phyloP scores from a whole-genome alignment of 2,329 filamentous ascomycete species.

The Nectriaceae sp. region DNA sequence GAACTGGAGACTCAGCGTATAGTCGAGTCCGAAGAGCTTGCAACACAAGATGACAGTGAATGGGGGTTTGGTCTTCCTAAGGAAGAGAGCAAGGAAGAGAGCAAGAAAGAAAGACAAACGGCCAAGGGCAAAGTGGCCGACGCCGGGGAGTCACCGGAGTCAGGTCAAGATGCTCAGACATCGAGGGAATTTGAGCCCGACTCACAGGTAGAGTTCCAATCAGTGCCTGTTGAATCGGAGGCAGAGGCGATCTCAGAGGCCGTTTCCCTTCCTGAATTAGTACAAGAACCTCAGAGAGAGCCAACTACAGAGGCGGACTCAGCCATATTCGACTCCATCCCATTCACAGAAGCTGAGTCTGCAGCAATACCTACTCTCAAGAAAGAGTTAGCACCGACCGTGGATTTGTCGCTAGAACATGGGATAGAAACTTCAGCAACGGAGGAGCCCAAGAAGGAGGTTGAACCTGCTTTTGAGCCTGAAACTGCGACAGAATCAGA shows the following conservation, averaged over 20 bases:
- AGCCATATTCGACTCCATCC: background rate
- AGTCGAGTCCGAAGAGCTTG: background rate
- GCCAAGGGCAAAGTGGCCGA: conserved; percentile 2
- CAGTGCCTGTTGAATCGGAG: background rate
- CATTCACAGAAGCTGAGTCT: too few species aligned
- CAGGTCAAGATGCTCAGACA: background rate
- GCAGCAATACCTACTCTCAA: too few species aligned
- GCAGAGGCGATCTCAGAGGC: too few species aligned
- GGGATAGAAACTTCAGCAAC: too few species aligned
- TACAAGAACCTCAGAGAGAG: too few species aligned
- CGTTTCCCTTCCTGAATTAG: too few species aligned
- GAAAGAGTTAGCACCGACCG: too few species aligned
- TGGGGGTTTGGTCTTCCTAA: conserved; percentile 7
- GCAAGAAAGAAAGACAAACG: conserved; percentile 15
- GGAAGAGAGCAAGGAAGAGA: conserved; percentile 21
- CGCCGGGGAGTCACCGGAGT: conserved; percentile 4
- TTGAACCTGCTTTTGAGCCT: background rate
- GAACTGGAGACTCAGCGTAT: background rate
- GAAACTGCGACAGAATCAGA: background rate
- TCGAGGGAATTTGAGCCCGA: background rate
- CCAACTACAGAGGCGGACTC: background rate
- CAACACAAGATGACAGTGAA: background rate
- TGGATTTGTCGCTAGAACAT: too few species aligned
- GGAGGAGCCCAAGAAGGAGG: too few species aligned
- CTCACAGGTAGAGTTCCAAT: background rate